Base-by-base conservation (phyloP, 495 filamentous ascomycete genomes). In the Choiromyces venosus region DNA sequence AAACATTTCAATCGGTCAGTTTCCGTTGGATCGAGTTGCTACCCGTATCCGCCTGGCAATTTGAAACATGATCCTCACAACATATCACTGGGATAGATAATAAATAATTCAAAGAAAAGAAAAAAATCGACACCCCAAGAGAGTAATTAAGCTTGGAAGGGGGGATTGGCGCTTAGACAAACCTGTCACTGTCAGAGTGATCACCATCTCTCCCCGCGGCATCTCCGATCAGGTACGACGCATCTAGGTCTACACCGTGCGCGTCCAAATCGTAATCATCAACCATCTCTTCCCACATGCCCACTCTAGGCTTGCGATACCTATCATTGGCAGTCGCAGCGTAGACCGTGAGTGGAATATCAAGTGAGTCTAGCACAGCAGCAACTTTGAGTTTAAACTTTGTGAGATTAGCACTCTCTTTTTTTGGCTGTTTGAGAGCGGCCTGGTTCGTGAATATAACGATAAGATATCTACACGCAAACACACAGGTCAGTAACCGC, bases 211-310 rank as follows among this genome's bases (percentile, higher is more conserved):
- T 82, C 21, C 91, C 91, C 66, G 88, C 95, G 33, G 95, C 94
- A 85, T 99, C 95, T 12, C 95, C 95, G 14, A 98, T 90, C 81
- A 97, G 97, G 71, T 97, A 85, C 9, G 91, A 94, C 9, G 85
- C 82, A 21, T 86, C 81, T 10, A 91, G 82, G 81, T 96, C 89
- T 36, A 94, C 83, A 19, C 82, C 82, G 10, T 89, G 89, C 29
- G 87, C 86, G 71, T 88, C 83, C 3, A 97, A 84, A 68, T 89
- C 87, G 77, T 89, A 90, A 71, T 96, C 92, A 19, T 89, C 87
- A 12, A 92, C 83, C 71, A 96, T 83, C 80, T 97, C 92, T 2
- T 83, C 83, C 95, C 96, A 99, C 91, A 98, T 97, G 18, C 93
- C 93, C 0, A 84, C 84, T 66, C 95, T 85, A 16, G 95, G 95